Percentiles rank a stretch among this genome's conserved stretches.
Conservation (phyloP, 176 grass and related monocot species). For the Dactylis glomerata region DNA sequence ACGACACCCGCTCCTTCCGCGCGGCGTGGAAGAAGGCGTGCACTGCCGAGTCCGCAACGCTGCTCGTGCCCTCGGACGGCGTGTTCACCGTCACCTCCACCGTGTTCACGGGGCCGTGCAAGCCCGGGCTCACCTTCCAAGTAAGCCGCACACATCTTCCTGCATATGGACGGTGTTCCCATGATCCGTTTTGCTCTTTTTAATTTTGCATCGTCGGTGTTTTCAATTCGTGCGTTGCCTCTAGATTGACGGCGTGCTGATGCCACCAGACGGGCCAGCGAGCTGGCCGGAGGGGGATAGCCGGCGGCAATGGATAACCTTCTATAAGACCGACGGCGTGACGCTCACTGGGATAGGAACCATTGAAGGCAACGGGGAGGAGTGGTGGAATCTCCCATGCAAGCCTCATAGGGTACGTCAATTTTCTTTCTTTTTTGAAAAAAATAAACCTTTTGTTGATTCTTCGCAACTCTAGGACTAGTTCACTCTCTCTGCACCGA, state of each 20-base stretch:
- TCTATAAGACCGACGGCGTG: constrained; percentile 58
- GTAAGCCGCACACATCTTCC: constrained; percentile 17
- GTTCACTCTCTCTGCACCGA: no score
- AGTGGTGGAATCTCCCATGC: constrained; percentile 83
- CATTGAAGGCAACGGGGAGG: constrained; percentile 79
- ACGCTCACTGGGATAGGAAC: constrained; percentile 60
- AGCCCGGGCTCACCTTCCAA: constrained; percentile 44
- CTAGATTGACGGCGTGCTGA: constrained; percentile 66
- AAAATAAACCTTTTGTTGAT: no score
- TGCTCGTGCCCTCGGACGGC: constrained; percentile 68
- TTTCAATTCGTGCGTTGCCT: not conserved
- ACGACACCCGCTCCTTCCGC: constrained; percentile 64
- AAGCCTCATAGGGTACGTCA: constrained; percentile 71
- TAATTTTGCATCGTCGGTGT: not conserved
- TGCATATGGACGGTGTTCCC: no score
- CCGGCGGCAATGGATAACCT: constrained; percentile 62
- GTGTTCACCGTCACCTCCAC: constrained; percentile 71
- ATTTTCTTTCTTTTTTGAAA: no score
- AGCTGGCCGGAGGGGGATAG: constrained; percentile 61
- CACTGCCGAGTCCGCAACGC: not conserved
- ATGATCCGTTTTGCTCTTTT: not conserved
- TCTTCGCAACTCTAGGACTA: no score
- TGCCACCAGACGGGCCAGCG: constrained; percentile 64
- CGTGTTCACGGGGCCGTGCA: constrained; percentile 66
- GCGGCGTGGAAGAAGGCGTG: constrained; percentile 75